These are phyloP conservation scores for Coemansia brasiliensis DNA, from an alignment of 192 early-diverging fungal species.

Conservation along the genomic window DNA sequence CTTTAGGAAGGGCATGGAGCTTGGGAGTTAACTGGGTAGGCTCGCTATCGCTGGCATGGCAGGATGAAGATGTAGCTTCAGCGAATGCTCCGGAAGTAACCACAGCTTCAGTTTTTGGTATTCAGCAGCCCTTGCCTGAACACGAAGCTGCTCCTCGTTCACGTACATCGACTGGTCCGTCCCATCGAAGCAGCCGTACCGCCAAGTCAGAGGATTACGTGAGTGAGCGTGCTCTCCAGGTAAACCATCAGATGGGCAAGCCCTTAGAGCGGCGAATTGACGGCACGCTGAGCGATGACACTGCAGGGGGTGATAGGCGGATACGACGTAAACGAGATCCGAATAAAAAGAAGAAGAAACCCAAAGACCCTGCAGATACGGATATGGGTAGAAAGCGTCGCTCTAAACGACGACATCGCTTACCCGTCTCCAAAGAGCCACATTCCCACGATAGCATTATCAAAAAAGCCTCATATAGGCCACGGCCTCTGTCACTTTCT, in stretches of 20 bases:
- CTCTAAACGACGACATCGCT: no score
- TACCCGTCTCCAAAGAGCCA: no score
- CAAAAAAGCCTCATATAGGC: no score
- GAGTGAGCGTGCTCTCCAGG: no score
- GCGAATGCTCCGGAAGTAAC: not conserved
- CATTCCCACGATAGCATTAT: no score
- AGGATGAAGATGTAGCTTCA: slow-evolving; percentile 12
- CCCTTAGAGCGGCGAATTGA: no score
- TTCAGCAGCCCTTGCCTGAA: not conserved
- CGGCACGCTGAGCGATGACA: no score
- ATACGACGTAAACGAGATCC: not conserved
- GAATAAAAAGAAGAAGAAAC: not conserved
- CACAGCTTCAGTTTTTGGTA: slow-evolving; percentile 28
- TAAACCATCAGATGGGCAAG: not conserved
- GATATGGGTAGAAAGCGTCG: no score
- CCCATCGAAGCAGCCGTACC: not conserved
- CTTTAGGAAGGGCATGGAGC: slow-evolving; percentile 32
- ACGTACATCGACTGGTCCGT: not conserved
- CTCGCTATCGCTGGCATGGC: slow-evolving; percentile 43
- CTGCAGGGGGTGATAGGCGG: not conserved
- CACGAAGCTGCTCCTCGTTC: not conserved
- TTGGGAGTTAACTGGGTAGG: slow-evolving; percentile 34
- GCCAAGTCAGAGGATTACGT: not conserved
- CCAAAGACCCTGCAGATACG: no score
- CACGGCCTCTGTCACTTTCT: no score